phyloP scores from a whole-genome alignment of 106 monocot species.

The Vanilla planifolia region DNA sequence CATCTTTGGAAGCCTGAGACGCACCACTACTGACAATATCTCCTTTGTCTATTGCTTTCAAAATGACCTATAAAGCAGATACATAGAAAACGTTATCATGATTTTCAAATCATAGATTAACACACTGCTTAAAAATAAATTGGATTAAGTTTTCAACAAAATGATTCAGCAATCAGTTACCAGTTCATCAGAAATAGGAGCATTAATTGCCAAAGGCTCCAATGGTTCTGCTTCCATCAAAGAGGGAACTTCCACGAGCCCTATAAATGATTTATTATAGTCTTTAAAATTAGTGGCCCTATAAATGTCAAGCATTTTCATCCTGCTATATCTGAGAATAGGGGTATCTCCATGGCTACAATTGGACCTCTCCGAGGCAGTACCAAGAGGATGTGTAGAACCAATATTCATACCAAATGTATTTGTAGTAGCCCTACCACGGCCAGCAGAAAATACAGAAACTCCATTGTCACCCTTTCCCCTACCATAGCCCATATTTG shows the following conservation, averaged over 20 bases:
- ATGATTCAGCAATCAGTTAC: conserved; percentile 26
- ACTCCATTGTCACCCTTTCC: conserved; percentile 59
- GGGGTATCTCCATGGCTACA: conserved; percentile 30
- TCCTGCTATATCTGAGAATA: conserved; percentile 63
- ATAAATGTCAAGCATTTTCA: conserved; percentile 90
- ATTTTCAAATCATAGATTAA: not conserved
- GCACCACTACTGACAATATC: conserved; percentile 67
- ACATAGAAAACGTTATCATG: not conserved
- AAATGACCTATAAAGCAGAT: conserved; percentile 37
- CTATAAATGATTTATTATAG: conserved; percentile 25
- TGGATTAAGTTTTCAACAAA: not conserved
- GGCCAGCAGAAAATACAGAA: conserved; percentile 32
- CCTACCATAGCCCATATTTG: conserved; percentile 50
- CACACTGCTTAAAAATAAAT: no score
- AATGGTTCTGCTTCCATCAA: conserved; percentile 45
- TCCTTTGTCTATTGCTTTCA: conserved; percentile 94
- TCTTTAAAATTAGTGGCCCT: conserved; percentile 52
- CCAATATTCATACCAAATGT: conserved; percentile 10
- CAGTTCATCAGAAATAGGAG: conserved; percentile 70
- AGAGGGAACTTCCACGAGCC: conserved; percentile 57
- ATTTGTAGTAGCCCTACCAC: conserved; percentile 36
- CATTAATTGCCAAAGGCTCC: conserved; percentile 75
- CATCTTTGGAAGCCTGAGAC: conserved; percentile 70
- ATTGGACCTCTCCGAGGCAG: conserved; percentile 36
- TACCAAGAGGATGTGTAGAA: conserved; percentile 25